Conservation (phyloP, 2,329 filamentous ascomycete species). For the Aspergillus brasiliensis region DNA sequence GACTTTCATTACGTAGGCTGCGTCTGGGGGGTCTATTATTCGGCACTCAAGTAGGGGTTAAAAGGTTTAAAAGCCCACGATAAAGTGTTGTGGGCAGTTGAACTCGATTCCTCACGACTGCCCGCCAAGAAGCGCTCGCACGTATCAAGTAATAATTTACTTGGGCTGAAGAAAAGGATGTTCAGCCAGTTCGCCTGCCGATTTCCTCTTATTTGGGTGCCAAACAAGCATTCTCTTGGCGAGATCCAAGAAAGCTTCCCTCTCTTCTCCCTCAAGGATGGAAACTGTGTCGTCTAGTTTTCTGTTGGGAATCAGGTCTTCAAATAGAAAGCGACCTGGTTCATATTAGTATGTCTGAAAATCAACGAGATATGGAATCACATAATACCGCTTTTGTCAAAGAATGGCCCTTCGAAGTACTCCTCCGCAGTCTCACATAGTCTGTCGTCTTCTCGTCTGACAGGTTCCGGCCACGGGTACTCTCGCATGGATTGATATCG, state of each 20-base stretch:
- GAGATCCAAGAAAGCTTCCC: constrained; percentile 34
- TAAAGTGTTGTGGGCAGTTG: too few relatives aligned
- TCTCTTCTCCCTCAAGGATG: constrained; percentile 33
- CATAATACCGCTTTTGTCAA: constrained; percentile 35
- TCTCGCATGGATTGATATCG: constrained; percentile 36
- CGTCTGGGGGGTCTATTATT: too few relatives aligned
- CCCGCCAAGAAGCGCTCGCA: constrained; percentile 20
- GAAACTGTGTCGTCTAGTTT: constrained; percentile 32
- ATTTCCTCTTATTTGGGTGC: constrained; percentile 32
- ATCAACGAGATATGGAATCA: constrained; percentile 17
- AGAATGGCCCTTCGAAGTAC: constrained; percentile 42
- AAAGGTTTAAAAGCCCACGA: too few relatives aligned
- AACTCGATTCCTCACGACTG: constrained; percentile 15
- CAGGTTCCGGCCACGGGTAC: constrained; percentile 32
- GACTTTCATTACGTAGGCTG: too few relatives aligned
- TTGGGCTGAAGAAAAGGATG: constrained; percentile 36
- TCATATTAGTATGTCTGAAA: constrained; percentile 25
- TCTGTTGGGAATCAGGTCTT: constrained; percentile 36
- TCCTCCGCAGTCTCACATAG: constrained; percentile 36
- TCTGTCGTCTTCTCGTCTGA: constrained; percentile 31
- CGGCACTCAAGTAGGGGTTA: too few relatives aligned
- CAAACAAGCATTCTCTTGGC: constrained; percentile 35
- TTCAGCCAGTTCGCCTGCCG: constrained; percentile 29
- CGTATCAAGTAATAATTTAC: constrained; percentile 25
- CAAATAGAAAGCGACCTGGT: constrained; percentile 35